phyloP scores from a whole-genome alignment of 2,329 filamentous ascomycete genomes.

The Fusarium brachygibbosum region DNA sequence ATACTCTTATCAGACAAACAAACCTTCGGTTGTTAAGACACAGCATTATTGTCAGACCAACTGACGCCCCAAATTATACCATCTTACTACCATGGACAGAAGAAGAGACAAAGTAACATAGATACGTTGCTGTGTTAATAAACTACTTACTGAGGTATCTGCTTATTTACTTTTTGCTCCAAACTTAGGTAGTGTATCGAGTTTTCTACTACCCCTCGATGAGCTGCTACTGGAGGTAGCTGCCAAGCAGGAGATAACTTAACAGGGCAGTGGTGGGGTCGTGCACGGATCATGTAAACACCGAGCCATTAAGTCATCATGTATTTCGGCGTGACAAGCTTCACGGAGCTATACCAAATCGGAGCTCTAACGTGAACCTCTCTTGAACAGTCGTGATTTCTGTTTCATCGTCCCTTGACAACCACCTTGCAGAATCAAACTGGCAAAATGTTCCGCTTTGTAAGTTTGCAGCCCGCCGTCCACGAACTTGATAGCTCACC shows the following conservation, averaged over 20 bases:
- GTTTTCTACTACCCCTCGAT: background rate
- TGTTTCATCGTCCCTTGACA: background rate
- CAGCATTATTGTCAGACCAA: background rate
- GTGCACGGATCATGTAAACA: constrained; percentile 43
- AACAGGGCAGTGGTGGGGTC: constrained; percentile 23
- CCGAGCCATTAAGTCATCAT: constrained; percentile 46
- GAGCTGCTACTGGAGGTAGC: background rate
- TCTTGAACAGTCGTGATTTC: constrained; percentile 3
- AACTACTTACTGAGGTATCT: no score
- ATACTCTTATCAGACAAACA: no score
- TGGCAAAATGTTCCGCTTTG: constrained; percentile 62
- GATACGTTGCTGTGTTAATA: no score
- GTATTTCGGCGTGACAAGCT: constrained; percentile 45
- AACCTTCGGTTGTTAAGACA: background rate
- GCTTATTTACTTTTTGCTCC: background rate
- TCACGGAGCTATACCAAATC: constrained; percentile 49
- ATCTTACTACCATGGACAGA: background rate
- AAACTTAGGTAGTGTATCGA: background rate
- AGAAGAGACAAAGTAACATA: background rate
- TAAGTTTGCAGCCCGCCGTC: constrained; percentile 50
- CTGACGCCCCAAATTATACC: no score
- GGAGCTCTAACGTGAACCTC: constrained; percentile 45
- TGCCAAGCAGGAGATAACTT: constrained; percentile 20
- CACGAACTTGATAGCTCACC: constrained; percentile 34
- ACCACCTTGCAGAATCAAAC: background rate